phyloP scores from a whole-genome alignment of 2,329 filamentous ascomycete species.

The Ophiostoma populinum region DNA sequence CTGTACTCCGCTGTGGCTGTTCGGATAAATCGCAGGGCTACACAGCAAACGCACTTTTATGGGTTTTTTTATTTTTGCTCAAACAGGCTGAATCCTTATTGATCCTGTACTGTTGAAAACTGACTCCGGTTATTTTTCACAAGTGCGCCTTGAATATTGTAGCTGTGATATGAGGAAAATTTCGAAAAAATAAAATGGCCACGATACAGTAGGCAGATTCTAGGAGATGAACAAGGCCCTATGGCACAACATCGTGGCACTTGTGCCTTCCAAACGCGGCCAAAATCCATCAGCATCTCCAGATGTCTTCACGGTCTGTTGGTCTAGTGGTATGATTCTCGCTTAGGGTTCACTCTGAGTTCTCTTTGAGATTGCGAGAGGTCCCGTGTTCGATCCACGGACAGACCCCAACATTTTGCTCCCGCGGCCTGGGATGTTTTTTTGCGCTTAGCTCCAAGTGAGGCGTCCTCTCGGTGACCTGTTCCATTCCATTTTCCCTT shows the following conservation, averaged over 20 bases:
- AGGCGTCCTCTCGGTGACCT: no score
- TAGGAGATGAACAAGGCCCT: no score
- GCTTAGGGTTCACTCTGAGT: no score
- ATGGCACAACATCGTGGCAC: not conserved
- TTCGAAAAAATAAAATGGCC: no score
- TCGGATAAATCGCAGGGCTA: no score
- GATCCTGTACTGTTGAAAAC: no score
- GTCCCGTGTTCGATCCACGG: constrained; percentile 3
- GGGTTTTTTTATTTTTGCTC: no score
- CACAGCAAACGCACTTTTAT: no score
- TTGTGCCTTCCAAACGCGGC: not conserved
- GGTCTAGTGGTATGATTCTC: not conserved
- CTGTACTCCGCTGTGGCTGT: no score
- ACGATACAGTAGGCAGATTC: not conserved
- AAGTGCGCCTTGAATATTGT: not conserved
- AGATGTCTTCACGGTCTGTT: not conserved
- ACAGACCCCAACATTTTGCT: constrained; percentile 1
- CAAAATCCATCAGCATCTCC: not conserved
- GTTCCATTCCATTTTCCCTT: not conserved
- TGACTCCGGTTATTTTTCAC: no score
- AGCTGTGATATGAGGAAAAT: not conserved
- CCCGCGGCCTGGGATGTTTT: not conserved
- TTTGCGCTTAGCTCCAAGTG: not conserved
- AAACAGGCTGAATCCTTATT: no score
- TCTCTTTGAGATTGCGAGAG: constrained; percentile 2